Conservation (phyloP, 2,329 filamentous ascomycete genomes). For the Alternaria viburni region DNA sequence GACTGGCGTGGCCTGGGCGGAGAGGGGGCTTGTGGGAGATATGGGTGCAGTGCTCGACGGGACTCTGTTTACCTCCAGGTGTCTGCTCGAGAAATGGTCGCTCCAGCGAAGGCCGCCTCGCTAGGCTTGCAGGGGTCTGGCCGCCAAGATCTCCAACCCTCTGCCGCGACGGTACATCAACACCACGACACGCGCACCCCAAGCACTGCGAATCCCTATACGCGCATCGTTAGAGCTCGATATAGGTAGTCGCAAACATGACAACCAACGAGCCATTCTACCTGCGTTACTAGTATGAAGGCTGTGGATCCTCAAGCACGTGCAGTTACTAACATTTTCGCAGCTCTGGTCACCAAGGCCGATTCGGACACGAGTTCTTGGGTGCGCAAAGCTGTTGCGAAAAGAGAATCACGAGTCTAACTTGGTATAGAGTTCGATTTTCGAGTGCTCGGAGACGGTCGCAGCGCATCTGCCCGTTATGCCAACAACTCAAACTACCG, state of each 20-base stretch:
- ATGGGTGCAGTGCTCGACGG: slow-evolving; percentile 30
- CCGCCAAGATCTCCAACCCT: slow-evolving; percentile 32
- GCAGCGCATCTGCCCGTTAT: slow-evolving; percentile 92
- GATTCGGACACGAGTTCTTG: slow-evolving; percentile 97
- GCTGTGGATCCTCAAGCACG: slow-evolving; percentile 10
- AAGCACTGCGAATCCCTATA: neutral
- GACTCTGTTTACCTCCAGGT: slow-evolving; percentile 42
- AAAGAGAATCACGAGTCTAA: slow-evolving; percentile 12
- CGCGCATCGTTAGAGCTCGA: neutral
- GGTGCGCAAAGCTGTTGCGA: slow-evolving; percentile 61
- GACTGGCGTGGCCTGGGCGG: slow-evolving; percentile 24
- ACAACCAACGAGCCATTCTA: slow-evolving; percentile 85
- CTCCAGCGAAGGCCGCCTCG: slow-evolving; percentile 27
- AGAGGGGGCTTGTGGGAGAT: slow-evolving; percentile 22
- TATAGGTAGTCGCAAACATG: slow-evolving; percentile 58
- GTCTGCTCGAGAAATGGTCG: slow-evolving; percentile 45
- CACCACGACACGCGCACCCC: slow-evolving; percentile 5
- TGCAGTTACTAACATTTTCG: slow-evolving; percentile 29
- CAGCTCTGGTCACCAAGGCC: slow-evolving; percentile 95
- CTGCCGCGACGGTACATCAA: slow-evolving; percentile 10
- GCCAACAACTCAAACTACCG: slow-evolving; percentile 99
- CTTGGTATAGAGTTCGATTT: slow-evolving; percentile 87
- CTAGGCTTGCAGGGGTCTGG: slow-evolving; percentile 30
- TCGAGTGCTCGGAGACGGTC: slow-evolving; percentile 86
- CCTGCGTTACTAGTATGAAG: slow-evolving; percentile 90